These are phyloP conservation scores for Pseudozyma hubeiensis DNA, from an alignment of 1,284 basidiomycete species.

Conservation along the genomic window DNA sequence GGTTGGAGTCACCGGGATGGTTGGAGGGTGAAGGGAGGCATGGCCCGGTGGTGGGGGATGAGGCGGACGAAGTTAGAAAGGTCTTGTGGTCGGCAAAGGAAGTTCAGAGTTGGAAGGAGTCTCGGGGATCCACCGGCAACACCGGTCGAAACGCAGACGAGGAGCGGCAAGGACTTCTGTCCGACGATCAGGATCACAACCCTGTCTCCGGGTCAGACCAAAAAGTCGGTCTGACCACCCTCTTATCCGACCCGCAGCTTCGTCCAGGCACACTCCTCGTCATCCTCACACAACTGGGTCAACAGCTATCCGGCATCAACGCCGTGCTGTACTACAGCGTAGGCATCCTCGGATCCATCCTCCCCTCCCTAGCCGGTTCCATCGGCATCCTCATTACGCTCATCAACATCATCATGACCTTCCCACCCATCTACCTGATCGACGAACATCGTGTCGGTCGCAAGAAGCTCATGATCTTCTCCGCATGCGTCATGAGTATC, in stretches of 20 bases:
- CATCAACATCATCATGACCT: constrained; percentile 80
- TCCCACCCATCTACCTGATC: constrained; percentile 85
- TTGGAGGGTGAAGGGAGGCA: constrained; percentile 42
- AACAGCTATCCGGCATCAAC: constrained; percentile 65
- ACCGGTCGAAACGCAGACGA: constrained; percentile 12
- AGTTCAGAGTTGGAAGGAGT: constrained; percentile 34
- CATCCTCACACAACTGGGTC: constrained; percentile 61
- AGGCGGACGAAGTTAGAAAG: constrained; percentile 29
- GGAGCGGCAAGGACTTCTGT: constrained; percentile 35
- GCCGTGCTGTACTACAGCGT: constrained; percentile 65
- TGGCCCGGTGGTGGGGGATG: constrained; percentile 3
- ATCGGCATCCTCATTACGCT: constrained; percentile 64
- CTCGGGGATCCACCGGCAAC: constrained; percentile 1
- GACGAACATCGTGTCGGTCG: constrained; percentile 72
- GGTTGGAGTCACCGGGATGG: constrained; percentile 60
- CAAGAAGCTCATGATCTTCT: constrained; percentile 69
- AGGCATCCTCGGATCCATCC: constrained; percentile 57
- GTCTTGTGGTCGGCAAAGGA: constrained; percentile 45
- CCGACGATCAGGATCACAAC: neutral
- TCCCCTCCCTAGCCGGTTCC: constrained; percentile 46
- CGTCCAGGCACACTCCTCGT: constrained; percentile 51
- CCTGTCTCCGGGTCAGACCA: neutral
- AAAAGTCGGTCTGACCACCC: constrained; percentile 14
- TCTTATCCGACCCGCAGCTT: constrained; percentile 40
- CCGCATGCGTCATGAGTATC: constrained; percentile 74